Evolutionary conservation across 2,329 filamentous ascomycete species (phyloP), one percentile per base, ranked within the genome.

Genomic region (Colletotrichum graminicola): DNA sequence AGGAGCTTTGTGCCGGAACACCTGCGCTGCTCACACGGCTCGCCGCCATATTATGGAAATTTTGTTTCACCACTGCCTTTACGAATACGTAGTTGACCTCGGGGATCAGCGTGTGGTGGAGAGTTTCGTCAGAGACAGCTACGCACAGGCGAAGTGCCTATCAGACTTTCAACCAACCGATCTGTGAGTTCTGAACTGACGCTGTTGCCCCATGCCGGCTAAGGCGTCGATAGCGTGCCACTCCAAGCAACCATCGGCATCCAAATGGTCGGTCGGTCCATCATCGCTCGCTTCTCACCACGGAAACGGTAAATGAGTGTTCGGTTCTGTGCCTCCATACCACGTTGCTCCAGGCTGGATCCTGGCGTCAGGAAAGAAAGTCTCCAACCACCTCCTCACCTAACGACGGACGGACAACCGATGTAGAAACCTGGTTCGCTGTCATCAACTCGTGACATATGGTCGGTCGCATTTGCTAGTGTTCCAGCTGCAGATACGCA

Each of bases 231-330:
- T 67, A 36, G 56, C 57, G 63, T 34, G 43, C 49, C 57, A 32
- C 63, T 56, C 41, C 45, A 23, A 43, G 11, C 62, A 49, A 36
- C 59, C 29, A 29, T 29, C 29, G 29, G 29, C 39, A 59, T 34
- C 34, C 57, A 29, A 39, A 55, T 47, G 12, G 51, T 57, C 21
- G 8, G 54, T 32, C n/a, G 43, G 54, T 60, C 54, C 39, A 47
- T 41, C 21, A 10, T 52, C 55, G 43, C 36, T 67, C 59, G 8
- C 39, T 21, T 14, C 26, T 71, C 66, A 72, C 70, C 66, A 66
- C 55, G 56, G 70, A 71, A 71, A 72, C 70, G 47, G 66, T 45
- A 71, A 32, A 66, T 66, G 66, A 71, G 55, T 18, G 18, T 26
- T 56, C 55, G 66, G 56, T 49, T 29, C 47, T 36, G 62, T 62